Evolutionary conservation across 2,329 filamentous ascomycete species (phyloP).

Genomic region (Trichoderma asperellum): DNA sequence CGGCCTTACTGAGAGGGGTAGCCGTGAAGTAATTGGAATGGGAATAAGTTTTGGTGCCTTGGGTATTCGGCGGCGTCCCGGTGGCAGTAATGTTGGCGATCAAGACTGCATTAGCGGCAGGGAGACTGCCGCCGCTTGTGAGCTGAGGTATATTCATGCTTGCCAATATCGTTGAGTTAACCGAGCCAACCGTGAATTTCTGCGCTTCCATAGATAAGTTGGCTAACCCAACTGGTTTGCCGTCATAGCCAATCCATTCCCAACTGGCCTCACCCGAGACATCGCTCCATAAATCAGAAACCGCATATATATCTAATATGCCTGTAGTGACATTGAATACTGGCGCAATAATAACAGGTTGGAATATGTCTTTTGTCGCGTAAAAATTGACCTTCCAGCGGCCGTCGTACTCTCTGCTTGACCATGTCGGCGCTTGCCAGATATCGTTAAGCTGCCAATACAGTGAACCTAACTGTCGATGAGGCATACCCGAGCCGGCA

Average conservation of each 20-base stretch:
- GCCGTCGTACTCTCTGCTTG: constrained; percentile 12
- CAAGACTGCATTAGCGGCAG: constrained; percentile 1
- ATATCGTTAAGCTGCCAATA: constrained; percentile 23
- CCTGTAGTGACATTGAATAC: constrained; percentile 14
- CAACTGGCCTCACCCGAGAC: constrained; percentile 11
- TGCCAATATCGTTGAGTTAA: constrained; percentile 14
- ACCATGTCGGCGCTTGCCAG: constrained; percentile 20
- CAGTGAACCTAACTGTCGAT: constrained; percentile 8
- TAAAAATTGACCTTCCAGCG: constrained; percentile 21
- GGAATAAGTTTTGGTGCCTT: constrained; percentile 7
- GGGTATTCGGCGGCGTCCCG: neutral
- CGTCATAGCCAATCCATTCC: constrained; percentile 20
- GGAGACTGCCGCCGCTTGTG: neutral
- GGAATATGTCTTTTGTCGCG: constrained; percentile 17
- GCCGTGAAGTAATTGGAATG: constrained; percentile 18
- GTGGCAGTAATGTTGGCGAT: constrained; percentile 17
- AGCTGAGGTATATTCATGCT: constrained; percentile 9
- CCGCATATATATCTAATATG: constrained; percentile 2
- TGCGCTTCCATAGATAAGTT: neutral
- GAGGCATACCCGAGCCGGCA: constrained; percentile 8
- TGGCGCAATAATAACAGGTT: constrained; percentile 14
- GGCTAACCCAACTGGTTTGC: constrained; percentile 3
- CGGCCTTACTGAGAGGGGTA: constrained; percentile 15
- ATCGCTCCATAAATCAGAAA: constrained; percentile 10
- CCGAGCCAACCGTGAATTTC: constrained; percentile 3